phyloP scores from a whole-genome alignment of 805 yeast species.

The Ogataea pilisensis region DNA sequence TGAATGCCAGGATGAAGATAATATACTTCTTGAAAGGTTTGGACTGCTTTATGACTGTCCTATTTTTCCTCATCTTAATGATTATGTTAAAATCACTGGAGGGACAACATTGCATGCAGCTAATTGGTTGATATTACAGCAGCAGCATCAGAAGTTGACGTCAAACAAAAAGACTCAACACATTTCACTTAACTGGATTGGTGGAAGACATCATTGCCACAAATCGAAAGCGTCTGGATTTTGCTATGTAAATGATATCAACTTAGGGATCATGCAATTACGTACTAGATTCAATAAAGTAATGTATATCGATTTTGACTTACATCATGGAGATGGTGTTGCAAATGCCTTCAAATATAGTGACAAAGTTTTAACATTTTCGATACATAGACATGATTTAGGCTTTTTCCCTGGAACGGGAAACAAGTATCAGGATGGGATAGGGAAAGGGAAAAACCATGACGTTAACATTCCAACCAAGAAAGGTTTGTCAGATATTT shows the following conservation, averaged over 20 bases:
- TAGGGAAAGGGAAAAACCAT: constrained; percentile 35
- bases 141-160: neutral
- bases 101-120: constrained; percentile 58
- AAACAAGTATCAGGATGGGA: constrained; percentile 32
- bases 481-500: constrained; percentile 51
- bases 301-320: constrained; percentile 64
- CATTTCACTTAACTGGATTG: constrained; percentile 67
- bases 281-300: constrained; percentile 43
- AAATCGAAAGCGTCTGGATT: constrained; percentile 59
- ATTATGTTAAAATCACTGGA: constrained; percentile 46
- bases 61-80: constrained; percentile 47
- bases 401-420: constrained; percentile 81
- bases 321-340: constrained; percentile 83
- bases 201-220: constrained; percentile 72
- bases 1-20: constrained; percentile 9
- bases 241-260: constrained; percentile 70
- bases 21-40: constrained; percentile 28
- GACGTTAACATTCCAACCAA: constrained; percentile 52
- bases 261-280: constrained; percentile 48
- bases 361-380: constrained; percentile 53
- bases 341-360: constrained; percentile 58
- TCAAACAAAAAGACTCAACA: constrained; percentile 15
- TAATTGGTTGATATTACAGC: constrained; percentile 25
- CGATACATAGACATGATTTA: constrained; percentile 57
- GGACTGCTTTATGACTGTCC: constrained; percentile 66